Percentiles rank a stretch among this genome's conserved stretches.
These are phyloP conservation scores for Metschnikowia cerradonensis DNA, from an alignment of 805 yeast genomes.

Conservation along the genomic window DNA sequence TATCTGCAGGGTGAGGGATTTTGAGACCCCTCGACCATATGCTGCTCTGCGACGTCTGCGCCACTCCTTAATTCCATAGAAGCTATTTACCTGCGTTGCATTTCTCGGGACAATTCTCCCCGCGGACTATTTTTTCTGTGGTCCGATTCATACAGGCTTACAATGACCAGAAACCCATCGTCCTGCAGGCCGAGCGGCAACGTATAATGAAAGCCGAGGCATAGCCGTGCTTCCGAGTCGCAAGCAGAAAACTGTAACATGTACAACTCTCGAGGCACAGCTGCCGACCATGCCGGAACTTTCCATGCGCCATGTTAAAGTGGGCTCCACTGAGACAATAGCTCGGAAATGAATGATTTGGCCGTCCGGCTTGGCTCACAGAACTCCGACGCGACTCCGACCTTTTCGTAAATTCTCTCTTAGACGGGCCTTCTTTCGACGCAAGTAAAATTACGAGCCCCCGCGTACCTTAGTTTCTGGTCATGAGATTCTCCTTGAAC, in stretches of 20 bases:
- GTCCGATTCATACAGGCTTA: background rate
- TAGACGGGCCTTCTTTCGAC: background rate
- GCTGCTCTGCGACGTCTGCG: background rate
- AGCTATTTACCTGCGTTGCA: background rate
- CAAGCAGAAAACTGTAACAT: background rate
- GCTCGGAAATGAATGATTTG: background rate
- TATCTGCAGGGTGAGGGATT: conserved; percentile 1
- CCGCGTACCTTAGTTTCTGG: background rate
- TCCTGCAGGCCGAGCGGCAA: background rate
- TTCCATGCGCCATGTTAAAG: background rate
- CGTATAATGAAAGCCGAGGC: background rate
- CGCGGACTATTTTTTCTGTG: background rate
- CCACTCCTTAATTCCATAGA: background rate
- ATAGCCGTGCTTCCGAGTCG: conserved; percentile 1
- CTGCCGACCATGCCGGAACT: background rate
- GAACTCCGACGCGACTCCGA: background rate
- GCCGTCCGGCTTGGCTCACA: background rate
- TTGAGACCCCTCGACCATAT: background rate
- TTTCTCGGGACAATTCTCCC: background rate
- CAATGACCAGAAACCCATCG: background rate
- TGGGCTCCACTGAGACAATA: no score
- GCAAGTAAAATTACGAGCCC: background rate
- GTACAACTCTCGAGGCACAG: background rate
- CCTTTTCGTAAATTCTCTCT: background rate
- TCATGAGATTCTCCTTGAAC: background rate